Conservation (phyloP, 768 basidiomycete species). For the Suillus subaureus region DNA sequence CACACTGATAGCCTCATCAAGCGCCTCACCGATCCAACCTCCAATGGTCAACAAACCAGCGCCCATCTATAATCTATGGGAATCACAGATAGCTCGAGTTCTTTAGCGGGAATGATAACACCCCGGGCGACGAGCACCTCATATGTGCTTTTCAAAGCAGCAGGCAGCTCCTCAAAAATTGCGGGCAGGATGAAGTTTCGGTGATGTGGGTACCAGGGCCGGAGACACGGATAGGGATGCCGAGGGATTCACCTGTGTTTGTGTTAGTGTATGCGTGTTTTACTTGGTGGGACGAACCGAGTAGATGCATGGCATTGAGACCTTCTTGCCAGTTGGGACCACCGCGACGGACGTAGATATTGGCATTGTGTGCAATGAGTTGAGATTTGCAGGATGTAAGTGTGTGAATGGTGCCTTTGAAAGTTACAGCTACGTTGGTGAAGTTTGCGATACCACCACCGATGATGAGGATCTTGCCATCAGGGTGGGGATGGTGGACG, state of each 20-base stretch:
- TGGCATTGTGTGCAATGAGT: slow-evolving; percentile 74
- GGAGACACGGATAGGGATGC: slow-evolving; percentile 95
- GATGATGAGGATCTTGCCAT: no score
- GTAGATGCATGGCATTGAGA: slow-evolving; percentile 96
- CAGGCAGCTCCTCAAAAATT: slow-evolving; percentile 95
- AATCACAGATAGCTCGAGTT: slow-evolving; percentile 91
- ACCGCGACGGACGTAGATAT: slow-evolving; percentile 96
- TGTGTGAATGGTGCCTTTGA: slow-evolving; percentile 87
- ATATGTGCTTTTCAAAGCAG: slow-evolving; percentile 73
- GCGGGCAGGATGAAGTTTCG: slow-evolving; percentile 94
- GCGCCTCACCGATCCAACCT: slow-evolving; percentile 96
- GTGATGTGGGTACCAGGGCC: slow-evolving; percentile 99
- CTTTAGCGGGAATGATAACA: slow-evolving; percentile 65
- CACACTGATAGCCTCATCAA: slow-evolving; percentile 96
- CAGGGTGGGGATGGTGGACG: no score
- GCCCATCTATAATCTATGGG: slow-evolving; percentile 99
- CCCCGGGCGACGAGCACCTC: slow-evolving; percentile 75
- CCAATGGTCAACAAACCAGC: slow-evolving; percentile 98
- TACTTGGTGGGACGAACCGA: slow-evolving; percentile 44
- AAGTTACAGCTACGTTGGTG: no score
- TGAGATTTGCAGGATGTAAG: slow-evolving; percentile 91
- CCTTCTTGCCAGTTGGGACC: slow-evolving; percentile 99
- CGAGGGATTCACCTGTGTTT: slow-evolving; percentile 75
- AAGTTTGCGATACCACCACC: no score
- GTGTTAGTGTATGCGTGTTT: neutral